Evolutionary conservation across 352 stramenopile species (phyloP), one percentile per base, ranked within the genome.

Genomic region (Albugo candida): DNA sequence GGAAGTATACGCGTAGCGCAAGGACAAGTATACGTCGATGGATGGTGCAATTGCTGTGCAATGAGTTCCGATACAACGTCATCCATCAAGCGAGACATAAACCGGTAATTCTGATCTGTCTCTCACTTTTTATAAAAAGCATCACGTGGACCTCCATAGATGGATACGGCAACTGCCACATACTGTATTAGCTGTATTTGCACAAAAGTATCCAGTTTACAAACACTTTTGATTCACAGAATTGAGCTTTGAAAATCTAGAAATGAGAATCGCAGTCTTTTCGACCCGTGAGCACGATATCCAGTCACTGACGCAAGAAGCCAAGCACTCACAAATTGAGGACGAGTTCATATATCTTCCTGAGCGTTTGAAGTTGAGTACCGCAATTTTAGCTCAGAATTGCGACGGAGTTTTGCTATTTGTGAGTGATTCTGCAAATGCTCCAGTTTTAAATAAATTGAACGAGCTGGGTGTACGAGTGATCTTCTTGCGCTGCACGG

Each of bases 351-450:
- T 59, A 48, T 80, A 57, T 83, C 60, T 70, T 81, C 38, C 47
- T 57, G 20, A 61, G 20, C 70, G 70, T 21, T 53, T 87, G 11
- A 70, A 64, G 47, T 48, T 45, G 14, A 58, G 62, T 19, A 81
- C 68, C 0, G 72, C 65, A 10, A 58, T 65, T 38, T 59, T 87
- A 31, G 70, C 75, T 0, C 52, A 68, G 10, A 61, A 64, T 1
- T 82, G 60, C 41, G 72, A 87, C 40, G 70, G 41, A 37, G 70
- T 82, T 20, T 67, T 77, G 35, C 79, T 88, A 46, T 93, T 92
- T 52, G 81, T 93, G 40, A 93, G 92, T 51, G 81, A 93, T 55
- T 65, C 64, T 5, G 76, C 77, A 3, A 63, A 88, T 47, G 68
- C 59, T 14, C 60, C 55, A 2, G 59, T 66, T 19, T 60, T 92